phyloP scores from a whole-genome alignment of 2,329 filamentous ascomycete species.

The Thermoascus crustaceus region DNA sequence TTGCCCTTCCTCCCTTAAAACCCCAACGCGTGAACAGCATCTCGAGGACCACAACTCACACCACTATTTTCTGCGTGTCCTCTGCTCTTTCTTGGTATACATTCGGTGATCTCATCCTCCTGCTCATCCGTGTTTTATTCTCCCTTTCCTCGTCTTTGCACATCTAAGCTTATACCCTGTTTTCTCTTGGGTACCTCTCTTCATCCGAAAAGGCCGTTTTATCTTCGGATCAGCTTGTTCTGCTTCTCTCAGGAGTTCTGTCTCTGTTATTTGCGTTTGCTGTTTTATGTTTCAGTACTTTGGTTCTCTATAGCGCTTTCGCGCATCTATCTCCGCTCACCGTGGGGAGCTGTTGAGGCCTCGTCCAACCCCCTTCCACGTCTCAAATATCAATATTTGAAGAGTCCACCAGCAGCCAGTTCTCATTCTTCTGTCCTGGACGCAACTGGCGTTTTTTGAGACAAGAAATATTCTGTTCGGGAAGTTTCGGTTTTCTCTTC shows the following conservation, averaged over 20 bases:
- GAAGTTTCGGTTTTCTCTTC: conserved; percentile 12
- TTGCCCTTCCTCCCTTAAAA: conserved; percentile 5
- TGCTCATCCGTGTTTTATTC: background rate
- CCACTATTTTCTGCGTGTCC: background rate
- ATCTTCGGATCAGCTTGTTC: background rate
- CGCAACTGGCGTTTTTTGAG: background rate
- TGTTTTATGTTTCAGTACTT: no score
- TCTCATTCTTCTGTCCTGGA: background rate
- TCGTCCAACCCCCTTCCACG: no score
- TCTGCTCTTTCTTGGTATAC: background rate
- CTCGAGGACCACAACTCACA: background rate
- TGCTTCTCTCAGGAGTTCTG: background rate
- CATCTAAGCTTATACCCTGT: background rate
- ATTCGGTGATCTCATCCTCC: background rate
- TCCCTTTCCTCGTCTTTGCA: background rate
- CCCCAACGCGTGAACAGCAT: conserved; percentile 2
- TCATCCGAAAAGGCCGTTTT: background rate
- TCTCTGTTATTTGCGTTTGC: background rate
- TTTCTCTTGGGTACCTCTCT: background rate
- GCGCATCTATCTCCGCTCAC: no score
- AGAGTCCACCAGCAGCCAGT: background rate
- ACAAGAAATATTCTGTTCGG: conserved; percentile 1
- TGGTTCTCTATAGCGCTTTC: no score
- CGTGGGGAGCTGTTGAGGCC: no score
- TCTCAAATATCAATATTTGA: no score